These are phyloP conservation scores for Simmondsia chinensis DNA, from an alignment of 148 eudicot genomes.

Conservation along the genomic window DNA sequence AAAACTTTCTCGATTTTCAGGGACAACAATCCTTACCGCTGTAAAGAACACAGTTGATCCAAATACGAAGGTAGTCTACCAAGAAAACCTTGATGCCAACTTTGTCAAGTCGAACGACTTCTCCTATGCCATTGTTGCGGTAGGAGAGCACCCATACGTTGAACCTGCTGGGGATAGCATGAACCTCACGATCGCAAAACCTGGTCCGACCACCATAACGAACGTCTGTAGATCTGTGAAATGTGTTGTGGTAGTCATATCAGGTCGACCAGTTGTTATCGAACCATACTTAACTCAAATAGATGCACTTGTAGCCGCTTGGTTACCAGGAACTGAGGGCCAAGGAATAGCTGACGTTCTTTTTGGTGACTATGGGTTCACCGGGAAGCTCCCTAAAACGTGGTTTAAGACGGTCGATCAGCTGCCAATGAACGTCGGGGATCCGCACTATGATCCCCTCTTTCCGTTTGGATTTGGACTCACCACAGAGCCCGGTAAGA, in stretches of 20 bases:
- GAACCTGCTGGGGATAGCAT: constrained; percentile 45
- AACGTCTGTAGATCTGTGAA: constrained; percentile 34
- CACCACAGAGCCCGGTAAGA: constrained; percentile 29
- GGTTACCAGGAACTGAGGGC: constrained; percentile 54
- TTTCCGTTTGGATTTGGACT: constrained; percentile 54
- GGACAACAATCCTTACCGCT: constrained; percentile 65
- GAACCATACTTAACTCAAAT: constrained; percentile 31
- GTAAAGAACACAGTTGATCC: constrained; percentile 57
- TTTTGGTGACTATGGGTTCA: constrained; percentile 50
- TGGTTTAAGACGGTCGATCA: constrained; percentile 50
- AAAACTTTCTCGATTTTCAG: no score
- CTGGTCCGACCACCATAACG: constrained; percentile 29
- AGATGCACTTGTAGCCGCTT: constrained; percentile 50
- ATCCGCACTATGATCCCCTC: constrained; percentile 44
- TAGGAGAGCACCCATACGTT: constrained; percentile 44
- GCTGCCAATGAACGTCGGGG: constrained; percentile 53
- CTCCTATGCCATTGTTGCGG: constrained; percentile 41
- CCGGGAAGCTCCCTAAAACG: constrained; percentile 43
- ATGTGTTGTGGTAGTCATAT: constrained; percentile 36
- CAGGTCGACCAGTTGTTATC: constrained; percentile 43
- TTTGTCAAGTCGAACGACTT: constrained; percentile 29
- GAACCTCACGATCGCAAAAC: constrained; percentile 26
- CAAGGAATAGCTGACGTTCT: constrained; percentile 53
- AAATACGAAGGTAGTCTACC: constrained; percentile 45
- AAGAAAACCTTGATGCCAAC: constrained; percentile 32